phyloP scores from a whole-genome alignment of 2,329 filamentous ascomycete genomes.

The Talaromyces sp. region DNA sequence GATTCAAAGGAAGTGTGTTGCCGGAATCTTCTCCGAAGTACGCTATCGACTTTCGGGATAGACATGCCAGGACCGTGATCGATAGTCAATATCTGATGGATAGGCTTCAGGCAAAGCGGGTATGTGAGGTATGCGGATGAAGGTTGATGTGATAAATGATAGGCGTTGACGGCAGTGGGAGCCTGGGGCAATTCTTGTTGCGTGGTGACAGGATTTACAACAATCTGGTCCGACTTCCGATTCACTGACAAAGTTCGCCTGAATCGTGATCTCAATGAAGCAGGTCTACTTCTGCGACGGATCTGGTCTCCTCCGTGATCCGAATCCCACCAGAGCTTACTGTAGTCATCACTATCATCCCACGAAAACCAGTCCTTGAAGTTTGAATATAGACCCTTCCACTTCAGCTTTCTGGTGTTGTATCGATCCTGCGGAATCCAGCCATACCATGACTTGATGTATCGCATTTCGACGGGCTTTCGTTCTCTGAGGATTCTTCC shows the following conservation, averaged over 20 bases:
- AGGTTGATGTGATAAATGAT: not conserved
- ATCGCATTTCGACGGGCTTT: conserved; percentile 31
- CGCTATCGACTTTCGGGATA: not conserved
- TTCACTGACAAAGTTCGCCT: not conserved
- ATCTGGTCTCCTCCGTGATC: not conserved
- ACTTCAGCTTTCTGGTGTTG: conserved; percentile 27
- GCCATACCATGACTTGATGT: conserved; percentile 43
- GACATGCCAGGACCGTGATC: not conserved
- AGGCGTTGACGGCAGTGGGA: not conserved
- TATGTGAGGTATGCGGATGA: conserved; percentile 6
- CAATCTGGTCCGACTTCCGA: not conserved
- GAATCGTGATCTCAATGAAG: not conserved
- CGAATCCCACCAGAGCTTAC: conserved; percentile 43
- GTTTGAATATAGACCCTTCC: conserved; percentile 22
- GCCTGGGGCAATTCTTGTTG: not conserved
- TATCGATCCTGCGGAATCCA: conserved; percentile 36
- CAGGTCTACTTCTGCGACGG: not conserved
- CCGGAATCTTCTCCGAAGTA: no score
- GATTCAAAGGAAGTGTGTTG: not conserved
- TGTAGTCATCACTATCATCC: conserved; percentile 36
- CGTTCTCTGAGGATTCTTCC: conserved; percentile 32
- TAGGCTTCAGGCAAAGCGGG: conserved; percentile 4
- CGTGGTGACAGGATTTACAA: not conserved
- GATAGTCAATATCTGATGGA: not conserved
- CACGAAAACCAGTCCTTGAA: conserved; percentile 31